Conservation (phyloP, 805 yeast species). For the Zygosaccharomyces pseudorouxii region DNA sequence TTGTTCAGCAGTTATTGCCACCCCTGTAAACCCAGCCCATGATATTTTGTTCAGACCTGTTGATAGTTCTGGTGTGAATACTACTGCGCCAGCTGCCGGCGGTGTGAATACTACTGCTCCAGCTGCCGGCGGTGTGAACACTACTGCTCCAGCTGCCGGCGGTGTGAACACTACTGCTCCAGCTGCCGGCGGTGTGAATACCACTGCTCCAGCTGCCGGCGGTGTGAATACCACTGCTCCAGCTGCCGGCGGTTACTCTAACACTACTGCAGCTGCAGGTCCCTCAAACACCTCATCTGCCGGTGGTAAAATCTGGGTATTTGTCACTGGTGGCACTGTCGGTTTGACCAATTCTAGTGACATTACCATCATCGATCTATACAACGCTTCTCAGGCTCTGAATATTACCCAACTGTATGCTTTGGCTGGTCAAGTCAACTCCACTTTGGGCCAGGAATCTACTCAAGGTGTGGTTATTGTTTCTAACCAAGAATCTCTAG, state of each 20-base stretch:
- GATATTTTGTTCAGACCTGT: not conserved
- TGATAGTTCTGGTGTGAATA: not conserved
- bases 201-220: conserved; percentile 1
- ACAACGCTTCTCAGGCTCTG: conserved; percentile 22
- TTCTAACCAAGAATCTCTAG: conserved; percentile 24
- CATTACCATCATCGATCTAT: conserved; percentile 13
- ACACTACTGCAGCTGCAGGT: not conserved
- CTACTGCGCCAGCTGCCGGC: conserved; percentile 7
- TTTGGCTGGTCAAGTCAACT: conserved; percentile 16
- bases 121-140: not conserved
- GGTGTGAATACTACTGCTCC: not conserved
- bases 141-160: not conserved
- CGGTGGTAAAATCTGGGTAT: conserved; percentile 13
- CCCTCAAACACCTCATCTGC: conserved; percentile 5
- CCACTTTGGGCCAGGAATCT: conserved; percentile 10
- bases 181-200: not conserved
- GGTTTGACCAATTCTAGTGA: conserved; percentile 14
- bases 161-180: not conserved
- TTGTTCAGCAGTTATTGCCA: conserved; percentile 9
- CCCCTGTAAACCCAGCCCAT: conserved; percentile 10
- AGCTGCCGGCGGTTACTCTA: not conserved
- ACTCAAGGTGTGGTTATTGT: conserved; percentile 26
- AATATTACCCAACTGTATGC: conserved; percentile 26
- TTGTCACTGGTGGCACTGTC: conserved; percentile 24
- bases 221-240: not conserved